These are phyloP conservation scores for Lipomyces yamanashiensis DNA, from an alignment of 805 yeast genomes.

Conservation along the genomic window DNA sequence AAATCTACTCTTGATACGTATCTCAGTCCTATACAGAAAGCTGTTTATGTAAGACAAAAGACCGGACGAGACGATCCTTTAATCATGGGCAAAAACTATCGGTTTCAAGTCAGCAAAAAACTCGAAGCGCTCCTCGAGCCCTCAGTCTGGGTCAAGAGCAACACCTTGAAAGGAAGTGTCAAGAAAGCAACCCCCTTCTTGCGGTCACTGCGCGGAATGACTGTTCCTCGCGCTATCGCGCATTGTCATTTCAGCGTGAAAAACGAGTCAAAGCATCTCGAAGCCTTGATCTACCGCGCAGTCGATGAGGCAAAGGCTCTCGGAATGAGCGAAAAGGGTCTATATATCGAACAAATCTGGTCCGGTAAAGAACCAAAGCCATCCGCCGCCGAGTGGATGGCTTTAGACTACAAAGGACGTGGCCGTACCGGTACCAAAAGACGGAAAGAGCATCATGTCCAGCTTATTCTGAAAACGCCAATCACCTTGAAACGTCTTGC, in stretches of 20 bases:
- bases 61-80: constrained; percentile 27
- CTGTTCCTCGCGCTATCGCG: constrained; percentile 79
- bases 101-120: constrained; percentile 59
- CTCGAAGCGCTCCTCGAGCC: constrained; percentile 87
- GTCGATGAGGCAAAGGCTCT: constrained; percentile 66
- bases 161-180: constrained; percentile 82
- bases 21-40: constrained; percentile 29
- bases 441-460: constrained; percentile 79
- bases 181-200: constrained; percentile 84
- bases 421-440: constrained; percentile 82
- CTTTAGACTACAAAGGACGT: constrained; percentile 84
- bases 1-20: constrained; percentile 21
- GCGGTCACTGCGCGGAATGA: constrained; percentile 73
- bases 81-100: constrained; percentile 53
- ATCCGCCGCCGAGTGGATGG: constrained; percentile 63
- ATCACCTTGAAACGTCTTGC: constrained; percentile 64
- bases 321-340: constrained; percentile 61
- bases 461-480: constrained; percentile 72
- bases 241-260: constrained; percentile 89
- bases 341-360: constrained; percentile 85
- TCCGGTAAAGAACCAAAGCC: constrained; percentile 69
- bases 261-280: constrained; percentile 78
- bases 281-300: constrained; percentile 73
- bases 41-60: constrained; percentile 29
- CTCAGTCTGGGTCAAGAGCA: constrained; percentile 77